Evolutionary conservation across 2,329 filamentous ascomycete genomes (phyloP).

Genomic region (Alternaria ventricosa): DNA sequence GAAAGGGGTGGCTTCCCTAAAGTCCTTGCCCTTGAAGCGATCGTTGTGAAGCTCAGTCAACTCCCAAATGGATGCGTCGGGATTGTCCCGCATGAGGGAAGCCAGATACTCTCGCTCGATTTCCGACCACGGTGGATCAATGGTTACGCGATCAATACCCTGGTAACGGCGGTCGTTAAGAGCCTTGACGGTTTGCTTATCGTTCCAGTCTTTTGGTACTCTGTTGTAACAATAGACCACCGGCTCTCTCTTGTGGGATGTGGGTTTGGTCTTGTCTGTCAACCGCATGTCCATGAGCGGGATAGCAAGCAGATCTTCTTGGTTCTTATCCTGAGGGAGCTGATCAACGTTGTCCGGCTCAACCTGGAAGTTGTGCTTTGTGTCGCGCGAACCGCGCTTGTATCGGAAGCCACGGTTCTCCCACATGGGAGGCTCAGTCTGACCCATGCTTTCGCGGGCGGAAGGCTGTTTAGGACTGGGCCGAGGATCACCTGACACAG

Average conservation of each 20-base stretch:
- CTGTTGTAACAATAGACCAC: conserved; percentile 19
- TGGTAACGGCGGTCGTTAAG: conserved; percentile 36
- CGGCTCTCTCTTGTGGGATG: conserved; percentile 12
- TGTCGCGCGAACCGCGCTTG: conserved; percentile 20
- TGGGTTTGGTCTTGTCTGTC: not conserved
- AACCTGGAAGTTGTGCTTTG: conserved; percentile 16
- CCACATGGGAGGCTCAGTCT: conserved; percentile 31
- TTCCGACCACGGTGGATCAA: conserved; percentile 22
- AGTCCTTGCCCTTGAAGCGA: conserved; percentile 22
- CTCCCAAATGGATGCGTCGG: conserved; percentile 33
- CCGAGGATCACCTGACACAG: conserved; percentile 17
- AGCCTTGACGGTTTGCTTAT: conserved; percentile 28
- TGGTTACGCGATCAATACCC: conserved; percentile 28
- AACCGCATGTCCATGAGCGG: conserved; percentile 40
- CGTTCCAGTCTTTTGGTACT: conserved; percentile 34
- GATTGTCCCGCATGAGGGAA: conserved; percentile 14
- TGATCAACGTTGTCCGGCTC: conserved; percentile 3
- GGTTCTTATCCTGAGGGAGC: conserved; percentile 18
- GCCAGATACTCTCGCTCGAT: conserved; percentile 30
- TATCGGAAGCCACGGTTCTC: conserved; percentile 35
- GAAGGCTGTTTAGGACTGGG: conserved; percentile 23
- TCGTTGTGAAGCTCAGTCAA: conserved; percentile 35
- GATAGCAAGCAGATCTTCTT: conserved; percentile 27
- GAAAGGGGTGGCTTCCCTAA: conserved; percentile 12
- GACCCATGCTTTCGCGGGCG: conserved; percentile 27